Conservation (phyloP, 106 monocot species). For the Dactylorhiza incarnata region DNA sequence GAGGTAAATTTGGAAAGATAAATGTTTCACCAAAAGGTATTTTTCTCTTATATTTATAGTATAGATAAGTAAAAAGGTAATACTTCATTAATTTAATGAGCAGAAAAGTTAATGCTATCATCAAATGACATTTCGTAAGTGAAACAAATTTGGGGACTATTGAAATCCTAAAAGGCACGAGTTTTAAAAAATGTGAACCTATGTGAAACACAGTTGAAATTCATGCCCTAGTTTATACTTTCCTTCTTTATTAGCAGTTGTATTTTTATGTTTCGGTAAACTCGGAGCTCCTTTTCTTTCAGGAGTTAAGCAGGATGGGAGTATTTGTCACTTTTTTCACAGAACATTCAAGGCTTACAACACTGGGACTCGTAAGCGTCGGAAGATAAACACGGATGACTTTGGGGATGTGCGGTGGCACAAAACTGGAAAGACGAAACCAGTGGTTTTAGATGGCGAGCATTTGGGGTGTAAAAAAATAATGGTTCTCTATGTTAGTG, state of each 20-base stretch:
- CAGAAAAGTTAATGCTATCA: too few relatives aligned
- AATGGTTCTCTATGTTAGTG: slow-evolving; percentile 89
- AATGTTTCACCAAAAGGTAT: too few relatives aligned
- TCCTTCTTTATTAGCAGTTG: not conserved
- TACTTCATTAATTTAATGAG: too few relatives aligned
- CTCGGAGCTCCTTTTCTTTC: not conserved
- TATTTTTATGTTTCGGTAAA: not conserved
- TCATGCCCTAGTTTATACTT: too few relatives aligned
- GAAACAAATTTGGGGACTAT: too few relatives aligned
- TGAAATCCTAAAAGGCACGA: too few relatives aligned
- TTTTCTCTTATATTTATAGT: too few relatives aligned
- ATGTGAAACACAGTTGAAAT: too few relatives aligned
- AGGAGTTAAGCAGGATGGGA: slow-evolving; percentile 97
- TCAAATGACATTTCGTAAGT: too few relatives aligned
- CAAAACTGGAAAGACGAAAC: slow-evolving; percentile 95
- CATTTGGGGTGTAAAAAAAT: slow-evolving; percentile 94
- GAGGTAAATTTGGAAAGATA: too few relatives aligned
- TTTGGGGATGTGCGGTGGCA: slow-evolving; percentile 91
- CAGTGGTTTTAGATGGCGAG: slow-evolving; percentile 72
- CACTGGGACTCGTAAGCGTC: slow-evolving; percentile 80
- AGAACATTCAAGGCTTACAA: slow-evolving; percentile 94
- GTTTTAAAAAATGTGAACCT: too few relatives aligned
- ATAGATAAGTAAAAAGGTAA: too few relatives aligned
- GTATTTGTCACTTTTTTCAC: slow-evolving; percentile 87
- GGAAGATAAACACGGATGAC: slow-evolving; percentile 68